Percentiles rank a stretch among this genome's conserved stretches.
These are phyloP conservation scores for Sclerotinia subarctica DNA, from an alignment of 2,329 filamentous ascomycete species.

Conservation along the genomic window DNA sequence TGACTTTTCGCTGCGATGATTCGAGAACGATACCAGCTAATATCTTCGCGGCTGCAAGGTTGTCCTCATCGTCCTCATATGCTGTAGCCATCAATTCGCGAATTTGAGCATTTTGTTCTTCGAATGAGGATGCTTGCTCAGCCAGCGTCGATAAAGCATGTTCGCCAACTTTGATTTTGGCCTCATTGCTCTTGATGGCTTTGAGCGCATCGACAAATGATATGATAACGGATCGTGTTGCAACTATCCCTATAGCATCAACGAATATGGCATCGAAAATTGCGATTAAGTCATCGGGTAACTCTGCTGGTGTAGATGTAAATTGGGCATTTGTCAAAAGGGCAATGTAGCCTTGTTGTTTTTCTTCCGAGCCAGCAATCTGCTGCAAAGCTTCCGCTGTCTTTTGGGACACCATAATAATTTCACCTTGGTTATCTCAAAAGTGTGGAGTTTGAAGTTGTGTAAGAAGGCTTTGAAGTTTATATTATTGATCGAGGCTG, in stretches of 20 bases:
- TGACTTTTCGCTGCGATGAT: slow-evolving; percentile 78
- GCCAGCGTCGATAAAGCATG: slow-evolving; percentile 66
- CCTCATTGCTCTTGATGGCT: slow-evolving; percentile 56
- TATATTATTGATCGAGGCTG: slow-evolving; percentile 1
- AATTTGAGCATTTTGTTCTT: slow-evolving; percentile 78
- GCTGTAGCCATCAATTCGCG: slow-evolving; percentile 80
- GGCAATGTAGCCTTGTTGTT: slow-evolving; percentile 46
- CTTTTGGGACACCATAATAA: slow-evolving; percentile 39
- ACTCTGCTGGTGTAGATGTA: slow-evolving; percentile 25
- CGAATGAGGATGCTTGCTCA: slow-evolving; percentile 65
- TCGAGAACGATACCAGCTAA: slow-evolving; percentile 81
- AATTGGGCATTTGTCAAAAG: slow-evolving; percentile 45
- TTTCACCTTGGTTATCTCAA: background rate
- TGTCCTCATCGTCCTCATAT: slow-evolving; percentile 80
- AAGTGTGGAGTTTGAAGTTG: background rate
- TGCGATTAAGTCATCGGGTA: slow-evolving; percentile 33
- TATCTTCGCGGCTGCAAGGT: slow-evolving; percentile 69
- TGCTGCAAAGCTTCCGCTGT: slow-evolving; percentile 46
- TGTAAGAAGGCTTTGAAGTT: background rate
- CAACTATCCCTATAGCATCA: slow-evolving; percentile 37
- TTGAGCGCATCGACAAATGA: slow-evolving; percentile 63
- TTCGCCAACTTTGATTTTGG: slow-evolving; percentile 72
- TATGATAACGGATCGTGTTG: slow-evolving; percentile 35
- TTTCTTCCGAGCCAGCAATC: slow-evolving; percentile 43
- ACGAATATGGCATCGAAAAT: slow-evolving; percentile 38